Evolutionary conservation across 164 flowering plant genomes (phyloP).

Genomic region (Saururus chinensis): DNA sequence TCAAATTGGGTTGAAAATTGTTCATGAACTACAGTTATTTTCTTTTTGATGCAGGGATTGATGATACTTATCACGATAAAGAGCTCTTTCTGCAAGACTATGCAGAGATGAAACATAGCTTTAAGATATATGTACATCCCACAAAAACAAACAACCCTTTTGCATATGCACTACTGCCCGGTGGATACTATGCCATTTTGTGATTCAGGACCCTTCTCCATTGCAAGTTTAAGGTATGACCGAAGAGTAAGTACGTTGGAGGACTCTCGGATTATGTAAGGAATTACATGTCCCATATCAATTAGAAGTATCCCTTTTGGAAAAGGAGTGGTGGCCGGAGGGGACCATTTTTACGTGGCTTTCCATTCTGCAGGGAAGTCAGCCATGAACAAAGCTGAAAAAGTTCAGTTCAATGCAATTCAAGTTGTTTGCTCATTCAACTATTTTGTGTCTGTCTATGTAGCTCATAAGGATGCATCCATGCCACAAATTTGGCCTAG

Average conservation of each 20-base stretch:
- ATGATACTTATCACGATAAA: slow-evolving; percentile 55
- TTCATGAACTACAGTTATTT: too few relatives aligned
- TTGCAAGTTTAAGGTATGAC: slow-evolving; percentile 59
- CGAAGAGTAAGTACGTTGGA: slow-evolving; percentile 39
- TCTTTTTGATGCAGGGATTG: slow-evolving; percentile 29
- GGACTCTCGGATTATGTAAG: slow-evolving; percentile 51
- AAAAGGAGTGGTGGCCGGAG: slow-evolving; percentile 63
- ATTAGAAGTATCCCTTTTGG: slow-evolving; percentile 58
- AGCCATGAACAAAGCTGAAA: too few relatives aligned
- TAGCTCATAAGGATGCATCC: background rate
- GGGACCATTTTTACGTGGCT: slow-evolving; percentile 84
- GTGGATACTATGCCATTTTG: slow-evolving; percentile 84
- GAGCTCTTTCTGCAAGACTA: slow-evolving; percentile 53
- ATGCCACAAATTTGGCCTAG: too few relatives aligned
- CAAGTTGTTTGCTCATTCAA: too few relatives aligned
- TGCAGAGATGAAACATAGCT: slow-evolving; percentile 58
- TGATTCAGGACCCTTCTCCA: slow-evolving; percentile 63
- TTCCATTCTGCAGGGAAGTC: slow-evolving; percentile 79
- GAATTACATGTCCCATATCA: slow-evolving; percentile 44
- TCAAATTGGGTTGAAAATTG: too few relatives aligned
- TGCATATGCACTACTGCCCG: slow-evolving; percentile 46
- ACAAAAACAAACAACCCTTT: slow-evolving; percentile 52
- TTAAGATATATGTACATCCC: slow-evolving; percentile 74
- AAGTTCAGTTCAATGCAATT: too few relatives aligned
- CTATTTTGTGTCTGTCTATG: background rate